Evolutionary conservation across 1,284 basidiomycete genomes (phyloP).

Genomic region (Trichosporon sp.): DNA sequence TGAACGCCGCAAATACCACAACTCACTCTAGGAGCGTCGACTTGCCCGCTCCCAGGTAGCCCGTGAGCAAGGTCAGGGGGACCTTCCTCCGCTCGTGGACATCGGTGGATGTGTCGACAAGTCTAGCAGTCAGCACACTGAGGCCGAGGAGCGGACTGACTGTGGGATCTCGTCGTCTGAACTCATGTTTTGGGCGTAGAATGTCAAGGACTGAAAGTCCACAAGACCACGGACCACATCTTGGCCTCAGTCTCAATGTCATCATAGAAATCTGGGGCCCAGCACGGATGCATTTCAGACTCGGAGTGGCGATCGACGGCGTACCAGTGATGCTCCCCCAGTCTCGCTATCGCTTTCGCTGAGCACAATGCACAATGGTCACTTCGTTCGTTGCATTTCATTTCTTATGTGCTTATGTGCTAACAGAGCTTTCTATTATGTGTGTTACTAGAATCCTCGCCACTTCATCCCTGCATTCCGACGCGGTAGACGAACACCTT

Average conservation of each 20-base stretch:
- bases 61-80: conserved; percentile 82
- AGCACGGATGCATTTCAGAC: background rate
- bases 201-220: background rate
- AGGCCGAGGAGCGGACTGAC: background rate
- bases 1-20: background rate
- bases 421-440: background rate
- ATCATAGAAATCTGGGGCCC: background rate
- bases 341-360: no score
- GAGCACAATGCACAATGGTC: no score
- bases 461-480: background rate
- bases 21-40: conserved; percentile 65
- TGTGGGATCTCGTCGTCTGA: background rate
- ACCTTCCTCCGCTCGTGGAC: conserved; percentile 51
- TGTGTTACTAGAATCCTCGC: background rate
- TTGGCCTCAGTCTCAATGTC: background rate
- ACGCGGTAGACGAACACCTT: conserved; percentile 4
- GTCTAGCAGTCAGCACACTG: background rate
- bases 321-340: no score
- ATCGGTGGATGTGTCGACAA: background rate
- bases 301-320: background rate
- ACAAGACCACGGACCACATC: background rate
- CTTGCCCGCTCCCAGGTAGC: conserved; percentile 82
- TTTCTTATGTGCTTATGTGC: background rate
- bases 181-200: background rate
- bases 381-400: background rate